Evolutionary conservation across 1,139 yeast genomes (phyloP), one percentile per base, ranked within the genome.

Genomic region (Candida tunisiensis): DNA sequence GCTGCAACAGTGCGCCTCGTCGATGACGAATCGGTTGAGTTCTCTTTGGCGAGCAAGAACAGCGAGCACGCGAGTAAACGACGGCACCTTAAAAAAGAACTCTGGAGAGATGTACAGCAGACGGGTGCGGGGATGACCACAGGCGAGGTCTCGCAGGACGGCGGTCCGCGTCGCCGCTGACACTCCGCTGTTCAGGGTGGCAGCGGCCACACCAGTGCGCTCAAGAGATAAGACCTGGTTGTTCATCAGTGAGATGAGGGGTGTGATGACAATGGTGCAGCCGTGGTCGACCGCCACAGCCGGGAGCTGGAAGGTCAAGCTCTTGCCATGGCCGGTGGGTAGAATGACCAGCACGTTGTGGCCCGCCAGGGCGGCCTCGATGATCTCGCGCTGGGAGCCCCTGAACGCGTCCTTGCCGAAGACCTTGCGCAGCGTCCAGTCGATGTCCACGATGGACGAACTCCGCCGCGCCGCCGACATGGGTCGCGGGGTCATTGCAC

Each of bases 251-350:
- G 94, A 82, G 27, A 83, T 74, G 38, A 83, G 62, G 1, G 95
- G 95, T 2, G 93, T 79, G 4, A 83, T 67, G 4, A 83, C 94
- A 22, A 83, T 65, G 0, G 93, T 80, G 1, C 85, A 75, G 1
- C 91, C 92, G 3, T 13, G 13, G 8, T 24, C 28, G 2, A 71
- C 59, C 25, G 62, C 62, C 22, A 79, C 58, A 0, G 93, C 93
- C 1, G 94, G 93, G 10, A 80, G 53, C 47, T 82, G 94, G 47
- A 78, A 82, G 39, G 93, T 80, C 25, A 82, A 53, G 0, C 93
- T 79, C 45, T 82, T 82, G 33, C 95, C 95, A 32, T 93, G 93
- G 27, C 94, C 94, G 0, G 93, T 82, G 0, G 94, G 94, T 74
- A 82, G 77, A 37, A 82, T 57, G 2, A 82, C 93, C 54, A 82